Conservation (phyloP, 495 filamentous ascomycete genomes). For the Chaetomium cochliodes region DNA sequence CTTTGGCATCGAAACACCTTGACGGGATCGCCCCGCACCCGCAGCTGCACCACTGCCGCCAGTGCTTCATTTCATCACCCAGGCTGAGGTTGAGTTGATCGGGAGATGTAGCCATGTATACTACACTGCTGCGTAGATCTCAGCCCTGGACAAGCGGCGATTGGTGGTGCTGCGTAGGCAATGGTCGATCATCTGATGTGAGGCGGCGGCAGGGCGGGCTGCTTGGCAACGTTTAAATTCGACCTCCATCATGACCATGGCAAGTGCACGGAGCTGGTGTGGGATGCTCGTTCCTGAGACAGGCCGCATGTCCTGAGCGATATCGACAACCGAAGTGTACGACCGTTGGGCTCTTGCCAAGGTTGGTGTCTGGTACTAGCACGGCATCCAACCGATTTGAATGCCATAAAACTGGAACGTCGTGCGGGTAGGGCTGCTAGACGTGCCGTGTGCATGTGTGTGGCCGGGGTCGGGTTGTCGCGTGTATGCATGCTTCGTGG, state of each 20-base stretch:
- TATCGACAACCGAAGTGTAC: background rate
- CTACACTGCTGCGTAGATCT: constrained; percentile 17
- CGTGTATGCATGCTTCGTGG: background rate
- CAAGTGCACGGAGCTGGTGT: background rate
- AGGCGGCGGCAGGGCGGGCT: background rate
- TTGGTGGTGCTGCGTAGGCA: background rate
- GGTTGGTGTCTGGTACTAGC: background rate
- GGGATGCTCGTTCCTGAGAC: background rate
- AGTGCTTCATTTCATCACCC: background rate
- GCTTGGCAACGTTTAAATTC: background rate
- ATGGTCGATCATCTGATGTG: constrained; percentile 21
- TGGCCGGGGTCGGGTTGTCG: background rate
- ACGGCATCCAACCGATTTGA: background rate
- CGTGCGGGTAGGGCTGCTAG: constrained; percentile 3
- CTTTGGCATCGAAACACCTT: constrained; percentile 10
- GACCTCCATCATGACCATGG: background rate
- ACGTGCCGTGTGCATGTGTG: background rate
- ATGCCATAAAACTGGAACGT: background rate
- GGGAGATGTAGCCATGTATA: background rate
- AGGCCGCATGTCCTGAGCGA: background rate
- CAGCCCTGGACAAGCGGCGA: constrained; percentile 19
- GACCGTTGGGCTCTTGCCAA: background rate
- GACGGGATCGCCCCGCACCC: background rate
- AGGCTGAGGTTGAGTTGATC: constrained; percentile 1
- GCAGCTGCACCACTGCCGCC: constrained; percentile 1